Percentiles rank a stretch among this genome's conserved stretches.
phyloP scores from a whole-genome alignment of 2,329 filamentous ascomycete species.

The Ophiostoma piceae region DNA sequence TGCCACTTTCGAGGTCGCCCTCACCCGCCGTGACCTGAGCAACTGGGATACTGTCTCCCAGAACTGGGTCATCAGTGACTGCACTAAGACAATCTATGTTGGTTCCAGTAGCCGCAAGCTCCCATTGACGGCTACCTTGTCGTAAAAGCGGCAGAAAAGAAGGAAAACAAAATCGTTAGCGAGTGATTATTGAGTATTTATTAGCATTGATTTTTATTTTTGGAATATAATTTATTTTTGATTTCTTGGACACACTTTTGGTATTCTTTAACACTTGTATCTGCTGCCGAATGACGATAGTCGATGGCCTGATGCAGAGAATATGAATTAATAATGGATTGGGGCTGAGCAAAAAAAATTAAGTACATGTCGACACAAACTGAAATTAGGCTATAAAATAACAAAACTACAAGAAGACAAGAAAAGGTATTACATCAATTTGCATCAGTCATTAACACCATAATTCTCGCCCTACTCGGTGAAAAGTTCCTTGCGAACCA shows the following conservation, averaged over 20 bases:
- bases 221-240: background rate
- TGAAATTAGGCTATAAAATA: background rate
- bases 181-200: background rate
- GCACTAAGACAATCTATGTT: constrained; percentile 51
- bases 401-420: background rate
- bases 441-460: background rate
- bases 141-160: background rate
- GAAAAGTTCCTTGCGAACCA: constrained; percentile 24
- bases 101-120: constrained; percentile 53
- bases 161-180: background rate
- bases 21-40: constrained; percentile 76
- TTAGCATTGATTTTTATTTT: background rate
- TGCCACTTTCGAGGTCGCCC: constrained; percentile 58
- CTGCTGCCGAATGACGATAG: too few species aligned
- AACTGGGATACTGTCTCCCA: constrained; percentile 79
- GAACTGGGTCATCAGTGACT: constrained; percentile 67
- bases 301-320: too few species aligned
- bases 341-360: background rate
- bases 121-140: constrained; percentile 38
- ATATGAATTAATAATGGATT: background rate
- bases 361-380: background rate
- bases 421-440: background rate
- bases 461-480: background rate
- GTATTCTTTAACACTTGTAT: background rate
- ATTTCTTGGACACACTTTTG: background rate